Evolutionary conservation across 2,329 filamentous ascomycete species (phyloP).

Genomic region (Sarocladium kiliense): DNA sequence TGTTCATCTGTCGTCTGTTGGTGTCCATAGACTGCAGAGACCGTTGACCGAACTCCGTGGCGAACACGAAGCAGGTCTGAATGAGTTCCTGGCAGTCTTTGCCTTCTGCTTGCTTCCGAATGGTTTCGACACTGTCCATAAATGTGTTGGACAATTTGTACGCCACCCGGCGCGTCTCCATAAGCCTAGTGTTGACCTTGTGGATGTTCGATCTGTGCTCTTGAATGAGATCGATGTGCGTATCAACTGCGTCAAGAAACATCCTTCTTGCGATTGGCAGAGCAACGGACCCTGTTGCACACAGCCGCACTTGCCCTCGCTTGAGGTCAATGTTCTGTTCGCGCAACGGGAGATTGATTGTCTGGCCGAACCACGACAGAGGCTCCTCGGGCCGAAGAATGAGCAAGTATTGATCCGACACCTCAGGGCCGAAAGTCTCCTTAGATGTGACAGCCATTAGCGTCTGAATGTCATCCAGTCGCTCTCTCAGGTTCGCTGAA

Average conservation of each 20-base stretch:
- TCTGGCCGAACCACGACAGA: slow-evolving; percentile 76
- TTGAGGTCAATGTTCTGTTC: slow-evolving; percentile 82
- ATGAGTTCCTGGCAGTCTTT: slow-evolving; percentile 92
- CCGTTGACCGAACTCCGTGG: slow-evolving; percentile 96
- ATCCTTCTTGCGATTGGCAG: slow-evolving; percentile 72
- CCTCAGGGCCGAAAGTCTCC: slow-evolving; percentile 60
- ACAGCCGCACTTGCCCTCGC: slow-evolving; percentile 76
- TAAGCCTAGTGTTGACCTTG: slow-evolving; percentile 84
- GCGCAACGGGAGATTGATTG: slow-evolving; percentile 64
- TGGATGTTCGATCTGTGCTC: slow-evolving; percentile 91
- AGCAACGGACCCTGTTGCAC: slow-evolving; percentile 80
- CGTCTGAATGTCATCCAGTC: slow-evolving; percentile 73
- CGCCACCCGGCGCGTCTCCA: slow-evolving; percentile 90
- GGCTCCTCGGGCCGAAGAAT: slow-evolving; percentile 77
- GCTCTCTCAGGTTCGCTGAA: slow-evolving; percentile 69
- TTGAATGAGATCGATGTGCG: slow-evolving; percentile 82
- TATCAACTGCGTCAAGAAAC: slow-evolving; percentile 73
- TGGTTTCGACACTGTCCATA: slow-evolving; percentile 96
- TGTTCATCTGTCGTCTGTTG: slow-evolving; percentile 94
- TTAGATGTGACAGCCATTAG: slow-evolving; percentile 69
- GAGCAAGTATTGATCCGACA: slow-evolving; percentile 70
- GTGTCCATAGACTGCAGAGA: slow-evolving; percentile 94
- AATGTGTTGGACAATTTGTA: slow-evolving; percentile 97
- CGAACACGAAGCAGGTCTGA: slow-evolving; percentile 96
- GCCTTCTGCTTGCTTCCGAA: slow-evolving; percentile 76